Conservation (phyloP, 768 basidiomycete species). For the Crassisporium funariophilum region DNA sequence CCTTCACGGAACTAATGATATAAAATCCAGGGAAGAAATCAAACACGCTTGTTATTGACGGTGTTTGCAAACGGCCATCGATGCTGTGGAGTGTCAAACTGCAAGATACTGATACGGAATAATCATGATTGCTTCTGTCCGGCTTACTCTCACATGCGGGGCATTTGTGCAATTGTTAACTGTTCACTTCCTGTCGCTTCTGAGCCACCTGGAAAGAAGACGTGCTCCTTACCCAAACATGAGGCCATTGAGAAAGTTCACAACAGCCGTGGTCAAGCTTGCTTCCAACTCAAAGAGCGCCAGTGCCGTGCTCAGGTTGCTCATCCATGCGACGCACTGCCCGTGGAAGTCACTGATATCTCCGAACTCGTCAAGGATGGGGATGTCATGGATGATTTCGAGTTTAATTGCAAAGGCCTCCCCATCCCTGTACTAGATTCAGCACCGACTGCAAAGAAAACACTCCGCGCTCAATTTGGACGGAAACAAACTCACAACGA, state of each 20-base stretch:
- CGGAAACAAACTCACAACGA: conserved; percentile 9
- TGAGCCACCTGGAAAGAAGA: conserved; percentile 1
- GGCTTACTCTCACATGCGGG: neutral
- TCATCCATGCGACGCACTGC: neutral
- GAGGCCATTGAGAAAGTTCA: conserved; percentile 6
- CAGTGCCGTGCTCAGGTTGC: neutral
- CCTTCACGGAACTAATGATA: neutral
- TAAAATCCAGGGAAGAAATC: neutral
- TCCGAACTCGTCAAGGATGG: conserved; percentile 1
- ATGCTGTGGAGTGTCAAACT: conserved; percentile 11
- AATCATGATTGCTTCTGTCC: conserved; percentile 6
- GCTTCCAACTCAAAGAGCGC: conserved; percentile 1
- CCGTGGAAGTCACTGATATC: neutral
- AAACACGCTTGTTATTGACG: conserved; percentile 20
- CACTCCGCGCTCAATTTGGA: conserved; percentile 8
- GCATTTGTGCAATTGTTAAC: conserved; percentile 2
- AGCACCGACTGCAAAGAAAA: neutral
- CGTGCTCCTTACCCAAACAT: conserved; percentile 1
- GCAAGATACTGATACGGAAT: conserved; percentile 3
- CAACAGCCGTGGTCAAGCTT: conserved; percentile 4
- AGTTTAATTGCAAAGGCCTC: neutral
- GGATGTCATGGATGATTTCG: conserved; percentile 3
- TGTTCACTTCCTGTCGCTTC: neutral
- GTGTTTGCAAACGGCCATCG: conserved; percentile 13
- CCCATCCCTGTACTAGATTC: neutral